phyloP scores from a whole-genome alignment of 768 basidiomycete genomes.

The Boletus insuetus region DNA sequence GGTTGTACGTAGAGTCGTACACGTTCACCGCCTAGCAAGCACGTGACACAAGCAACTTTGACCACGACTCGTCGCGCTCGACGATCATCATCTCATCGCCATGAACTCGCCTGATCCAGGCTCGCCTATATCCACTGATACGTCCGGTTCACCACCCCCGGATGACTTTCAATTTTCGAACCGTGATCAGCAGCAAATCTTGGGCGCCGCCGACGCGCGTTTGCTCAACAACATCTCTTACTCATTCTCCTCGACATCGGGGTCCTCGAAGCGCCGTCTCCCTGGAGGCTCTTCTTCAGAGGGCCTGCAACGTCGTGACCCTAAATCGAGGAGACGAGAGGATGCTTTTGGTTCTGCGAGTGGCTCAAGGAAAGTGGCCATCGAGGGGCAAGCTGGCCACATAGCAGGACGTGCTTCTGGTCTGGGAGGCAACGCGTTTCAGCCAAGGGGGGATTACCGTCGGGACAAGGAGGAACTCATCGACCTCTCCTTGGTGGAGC shows the following conservation, averaged over 20 bases:
- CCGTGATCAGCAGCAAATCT: conserved; percentile 30
- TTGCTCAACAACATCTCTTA: conserved; percentile 16
- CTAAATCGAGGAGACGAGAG: conserved; percentile 49
- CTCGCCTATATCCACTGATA: conserved; percentile 36
- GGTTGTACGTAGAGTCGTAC: no score
- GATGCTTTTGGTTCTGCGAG: conserved; percentile 31
- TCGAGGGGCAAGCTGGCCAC: conserved; percentile 23
- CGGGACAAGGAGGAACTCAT: conserved; percentile 57
- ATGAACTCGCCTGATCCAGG: conserved; percentile 40
- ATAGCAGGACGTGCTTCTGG: conserved; percentile 4
- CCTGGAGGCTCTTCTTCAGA: conserved; percentile 45
- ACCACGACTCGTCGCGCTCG: neutral
- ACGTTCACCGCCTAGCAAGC: neutral
- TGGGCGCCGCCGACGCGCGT: conserved; percentile 20
- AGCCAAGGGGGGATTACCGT: conserved; percentile 39
- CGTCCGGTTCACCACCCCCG: conserved; percentile 38
- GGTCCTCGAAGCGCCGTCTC: conserved; percentile 50
- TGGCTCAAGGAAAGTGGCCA: conserved; percentile 22
- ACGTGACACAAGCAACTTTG: conserved; percentile 17
- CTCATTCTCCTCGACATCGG: conserved; percentile 21
- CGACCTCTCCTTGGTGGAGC: conserved; percentile 48
- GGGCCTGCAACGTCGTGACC: conserved; percentile 45
- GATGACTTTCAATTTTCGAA: conserved; percentile 32
- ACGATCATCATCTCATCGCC: conserved; percentile 1
- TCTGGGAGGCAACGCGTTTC: conserved; percentile 17